Evolutionary conservation across 495 filamentous ascomycete species (phyloP), one percentile per base, ranked within the genome.

Genomic region (Aspergillus incahuasiensis): DNA sequence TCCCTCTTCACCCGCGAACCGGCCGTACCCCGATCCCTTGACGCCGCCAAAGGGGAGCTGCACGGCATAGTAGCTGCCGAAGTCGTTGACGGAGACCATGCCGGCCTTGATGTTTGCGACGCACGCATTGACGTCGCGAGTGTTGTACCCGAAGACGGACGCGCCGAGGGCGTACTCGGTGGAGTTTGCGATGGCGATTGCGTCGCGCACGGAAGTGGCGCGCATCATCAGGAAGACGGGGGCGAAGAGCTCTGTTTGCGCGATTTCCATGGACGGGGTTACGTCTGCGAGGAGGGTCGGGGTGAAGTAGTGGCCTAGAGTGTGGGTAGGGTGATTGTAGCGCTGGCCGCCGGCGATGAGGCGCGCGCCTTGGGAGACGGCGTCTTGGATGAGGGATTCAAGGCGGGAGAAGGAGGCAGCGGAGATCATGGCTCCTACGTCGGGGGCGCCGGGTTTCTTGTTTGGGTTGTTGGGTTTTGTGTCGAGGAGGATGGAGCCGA

Each of bases 41-140:
- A 88, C 82, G 21, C 94, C 94, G 20, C 94, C 94, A 67, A 98
- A 98, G 0, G 94, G 94, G 15, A 98, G 70, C 71, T 94, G 89
- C 15, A 95, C 89, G 21, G 92, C 87, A 69, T 98, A 98, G 63
- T 83, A 96, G 15, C 83, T 86, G 19, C 84, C 94, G 59, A 98
- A 98, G 72, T 97, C 94, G 63, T 98, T 97, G 50, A 98, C 83
- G 44, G 87, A 80, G 5, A 97, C 88, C 88, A 96, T 96, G 22
- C 94, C 94, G 2, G 86, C 85, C 51, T 86, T 81, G 50, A 97
- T 80, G 20, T 80, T 78, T n/a, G 60, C 63, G 0, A 91, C 84
- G 32, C 90, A 85, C 18, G 69, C 64, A 39, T 81, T 69, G 3
- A 91, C 71, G 48, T 80, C 71, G 13, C 25, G 42, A 0, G 25